These are phyloP conservation scores for Penicillium herquei DNA, from an alignment of 495 filamentous ascomycete species.

Conservation along the genomic window DNA sequence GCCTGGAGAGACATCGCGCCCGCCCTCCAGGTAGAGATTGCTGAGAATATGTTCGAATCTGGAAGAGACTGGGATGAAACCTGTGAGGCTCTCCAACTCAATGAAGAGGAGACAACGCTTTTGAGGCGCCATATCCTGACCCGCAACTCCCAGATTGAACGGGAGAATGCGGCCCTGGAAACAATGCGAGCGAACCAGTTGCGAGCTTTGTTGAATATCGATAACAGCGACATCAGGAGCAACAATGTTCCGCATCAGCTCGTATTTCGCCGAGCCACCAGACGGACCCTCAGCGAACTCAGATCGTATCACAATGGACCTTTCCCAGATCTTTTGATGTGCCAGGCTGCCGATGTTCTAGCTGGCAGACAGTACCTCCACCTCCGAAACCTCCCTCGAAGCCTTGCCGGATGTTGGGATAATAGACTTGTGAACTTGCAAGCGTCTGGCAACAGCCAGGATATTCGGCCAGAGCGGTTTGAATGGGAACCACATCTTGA, in stretches of 20 bases:
- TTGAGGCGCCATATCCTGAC: slow-evolving; percentile 11
- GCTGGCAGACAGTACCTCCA: slow-evolving; percentile 29
- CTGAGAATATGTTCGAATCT: slow-evolving; percentile 28
- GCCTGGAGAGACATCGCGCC: slow-evolving; percentile 35
- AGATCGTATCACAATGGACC: too few species aligned
- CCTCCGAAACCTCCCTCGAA: slow-evolving; percentile 22
- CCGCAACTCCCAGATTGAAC: slow-evolving; percentile 24
- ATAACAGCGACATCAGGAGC: slow-evolving; percentile 25
- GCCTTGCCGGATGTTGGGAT: slow-evolving; percentile 34
- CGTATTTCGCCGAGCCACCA: slow-evolving; percentile 19
- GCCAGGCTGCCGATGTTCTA: slow-evolving; percentile 24
- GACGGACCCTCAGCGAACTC: too few species aligned
- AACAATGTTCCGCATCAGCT: slow-evolving; percentile 19
- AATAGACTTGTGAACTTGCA: slow-evolving; percentile 19
- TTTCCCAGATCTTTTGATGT: slow-evolving; percentile 16
- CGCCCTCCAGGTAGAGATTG: slow-evolving; percentile 36
- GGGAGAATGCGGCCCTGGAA: slow-evolving; percentile 27
- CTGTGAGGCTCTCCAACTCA: slow-evolving; percentile 27
- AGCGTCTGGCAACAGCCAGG: neutral
- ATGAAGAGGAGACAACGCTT: slow-evolving; percentile 14
- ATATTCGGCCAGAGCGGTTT: slow-evolving; percentile 8
- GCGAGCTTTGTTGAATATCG: slow-evolving; percentile 22
- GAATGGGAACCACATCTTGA: slow-evolving; percentile 16
- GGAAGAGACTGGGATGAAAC: slow-evolving; percentile 12
- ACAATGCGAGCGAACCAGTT: slow-evolving; percentile 35